phyloP scores from a whole-genome alignment of 2,329 filamentous ascomycete genomes.

The Xylariaceae sp. region DNA sequence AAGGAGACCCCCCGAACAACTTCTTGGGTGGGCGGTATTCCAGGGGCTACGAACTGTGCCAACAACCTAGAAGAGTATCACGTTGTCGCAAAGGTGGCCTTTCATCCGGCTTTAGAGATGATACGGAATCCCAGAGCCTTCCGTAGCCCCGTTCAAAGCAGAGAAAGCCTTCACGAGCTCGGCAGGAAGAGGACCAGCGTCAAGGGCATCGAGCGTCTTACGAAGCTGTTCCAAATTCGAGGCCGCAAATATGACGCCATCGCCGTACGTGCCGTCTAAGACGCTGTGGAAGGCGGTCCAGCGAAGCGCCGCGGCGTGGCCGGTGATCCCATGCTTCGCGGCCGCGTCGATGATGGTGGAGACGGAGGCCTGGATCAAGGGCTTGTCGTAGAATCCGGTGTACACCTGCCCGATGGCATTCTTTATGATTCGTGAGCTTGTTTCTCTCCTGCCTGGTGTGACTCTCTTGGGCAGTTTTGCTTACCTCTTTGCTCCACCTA shows the following conservation, averaged over 20 bases:
- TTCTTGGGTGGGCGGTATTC: no score
- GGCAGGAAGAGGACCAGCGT: slow-evolving; percentile 31
- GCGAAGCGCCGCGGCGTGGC: slow-evolving; percentile 32
- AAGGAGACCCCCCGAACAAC: no score
- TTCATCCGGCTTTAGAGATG: slow-evolving; percentile 3
- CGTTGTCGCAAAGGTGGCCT: no score
- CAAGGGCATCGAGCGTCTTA: slow-evolving; percentile 26
- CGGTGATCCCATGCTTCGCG: slow-evolving; percentile 27
- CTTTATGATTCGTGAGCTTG: neutral
- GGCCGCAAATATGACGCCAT: slow-evolving; percentile 29
- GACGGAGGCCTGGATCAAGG: slow-evolving; percentile 19
- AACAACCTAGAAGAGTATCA: no score
- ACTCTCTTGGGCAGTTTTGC: no score
- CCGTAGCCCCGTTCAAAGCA: slow-evolving; percentile 2
- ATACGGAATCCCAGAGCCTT: slow-evolving; percentile 1
- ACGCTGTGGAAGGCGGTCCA: slow-evolving; percentile 32
- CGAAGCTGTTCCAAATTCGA: slow-evolving; percentile 29
- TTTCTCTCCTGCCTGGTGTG: neutral
- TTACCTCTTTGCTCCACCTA: slow-evolving; percentile 8
- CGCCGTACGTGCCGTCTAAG: slow-evolving; percentile 24
- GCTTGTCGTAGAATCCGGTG: slow-evolving; percentile 8
- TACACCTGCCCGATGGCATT: slow-evolving; percentile 5
- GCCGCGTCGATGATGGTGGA: slow-evolving; percentile 20
- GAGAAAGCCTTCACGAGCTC: slow-evolving; percentile 6
- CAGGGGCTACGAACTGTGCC: no score